Evolutionary conservation across 768 basidiomycete genomes (phyloP).

Genomic region (Sutorius australiensis): DNA sequence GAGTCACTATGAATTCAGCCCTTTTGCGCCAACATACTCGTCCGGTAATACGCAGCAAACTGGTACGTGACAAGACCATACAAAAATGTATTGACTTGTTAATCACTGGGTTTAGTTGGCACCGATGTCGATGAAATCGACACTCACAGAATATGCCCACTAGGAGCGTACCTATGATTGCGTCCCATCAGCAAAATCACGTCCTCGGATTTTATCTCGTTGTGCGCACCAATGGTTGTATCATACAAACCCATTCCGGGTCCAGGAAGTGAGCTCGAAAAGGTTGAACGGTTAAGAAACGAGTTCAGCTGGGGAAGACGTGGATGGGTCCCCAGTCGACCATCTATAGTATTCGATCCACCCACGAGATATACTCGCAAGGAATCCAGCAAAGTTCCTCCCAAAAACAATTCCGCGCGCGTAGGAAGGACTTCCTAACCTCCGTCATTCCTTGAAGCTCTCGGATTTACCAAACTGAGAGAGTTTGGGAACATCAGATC

Average conservation of each 20-base stretch:
- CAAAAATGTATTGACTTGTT: slow-evolving; percentile 25
- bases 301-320: neutral
- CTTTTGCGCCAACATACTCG: neutral
- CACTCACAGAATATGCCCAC: neutral
- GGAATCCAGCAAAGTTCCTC: neutral
- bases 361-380: neutral
- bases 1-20: neutral
- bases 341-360: neutral
- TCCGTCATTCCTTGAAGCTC: neutral
- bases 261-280: neutral
- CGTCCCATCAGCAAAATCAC: neutral
- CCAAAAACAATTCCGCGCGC: too few species aligned
- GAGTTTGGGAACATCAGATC: neutral
- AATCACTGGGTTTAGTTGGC: neutral
- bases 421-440: neutral
- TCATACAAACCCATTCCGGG: neutral
- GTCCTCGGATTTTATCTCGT: neutral
- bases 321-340: too few species aligned
- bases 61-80: slow-evolving; percentile 44
- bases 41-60: slow-evolving; percentile 37
- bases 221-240: neutral
- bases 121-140: neutral
- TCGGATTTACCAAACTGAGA: neutral
- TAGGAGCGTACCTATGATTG: neutral
- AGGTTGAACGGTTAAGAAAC: neutral